Percentiles rank a stretch among this genome's conserved stretches.
These are phyloP conservation scores for Fusarium nygamai DNA, from an alignment of 2,329 filamentous ascomycete species.

Conservation along the genomic window DNA sequence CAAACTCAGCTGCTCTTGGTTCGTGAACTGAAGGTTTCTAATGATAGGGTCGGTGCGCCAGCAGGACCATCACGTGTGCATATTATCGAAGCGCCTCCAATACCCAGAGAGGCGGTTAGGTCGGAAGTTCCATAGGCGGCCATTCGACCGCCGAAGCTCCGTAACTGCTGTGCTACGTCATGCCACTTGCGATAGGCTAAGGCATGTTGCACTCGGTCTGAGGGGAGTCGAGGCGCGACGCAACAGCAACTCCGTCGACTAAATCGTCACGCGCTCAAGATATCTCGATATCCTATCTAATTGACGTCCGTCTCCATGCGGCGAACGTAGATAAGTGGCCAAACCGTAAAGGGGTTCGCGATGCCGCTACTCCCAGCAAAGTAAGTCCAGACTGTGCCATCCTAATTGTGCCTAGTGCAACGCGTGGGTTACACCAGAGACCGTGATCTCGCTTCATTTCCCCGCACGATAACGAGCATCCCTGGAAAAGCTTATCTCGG, in stretches of 20 bases:
- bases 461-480: background rate
- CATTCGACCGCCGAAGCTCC: too few relatives aligned
- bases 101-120: background rate
- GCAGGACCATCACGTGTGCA: too few relatives aligned
- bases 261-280: background rate
- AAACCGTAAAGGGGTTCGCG: background rate
- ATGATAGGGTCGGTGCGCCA: rapidly evolving
- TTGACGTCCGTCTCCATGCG: background rate
- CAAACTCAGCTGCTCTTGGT: rapidly evolving
- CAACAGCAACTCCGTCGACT: background rate
- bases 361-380: background rate
- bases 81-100: too few relatives aligned
- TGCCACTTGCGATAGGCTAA: background rate
- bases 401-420: background rate
- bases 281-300: background rate
- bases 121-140: background rate
- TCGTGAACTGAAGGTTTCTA: rapidly evolving
- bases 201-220: background rate
- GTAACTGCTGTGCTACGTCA: background rate
- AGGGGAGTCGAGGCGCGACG: background rate
- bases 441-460: background rate
- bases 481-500: background rate
- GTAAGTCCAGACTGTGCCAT: constrained; percentile 1
- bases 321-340: background rate
- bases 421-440: background rate